Evolutionary conservation across 2,329 filamentous ascomycete species (phyloP).

Genomic region (Teratosphaeria epicoccoides): DNA sequence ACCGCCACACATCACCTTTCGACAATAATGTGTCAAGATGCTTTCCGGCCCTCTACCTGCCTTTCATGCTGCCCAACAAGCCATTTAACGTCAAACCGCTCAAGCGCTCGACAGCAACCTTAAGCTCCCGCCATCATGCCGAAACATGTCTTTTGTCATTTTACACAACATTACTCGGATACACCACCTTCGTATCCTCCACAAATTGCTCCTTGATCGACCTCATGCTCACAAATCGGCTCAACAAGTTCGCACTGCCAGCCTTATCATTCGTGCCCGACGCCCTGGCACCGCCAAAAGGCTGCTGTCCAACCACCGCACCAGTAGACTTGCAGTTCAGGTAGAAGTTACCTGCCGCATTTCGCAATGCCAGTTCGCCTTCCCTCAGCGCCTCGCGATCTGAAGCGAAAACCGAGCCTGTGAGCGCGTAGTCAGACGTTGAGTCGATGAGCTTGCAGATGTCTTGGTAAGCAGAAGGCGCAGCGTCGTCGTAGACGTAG

Average conservation of each 20-base stretch:
- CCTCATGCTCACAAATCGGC: slow-evolving; percentile 46
- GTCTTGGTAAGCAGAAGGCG: slow-evolving; percentile 42
- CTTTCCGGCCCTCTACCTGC: too few relatives aligned
- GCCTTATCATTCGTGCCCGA: slow-evolving; percentile 50
- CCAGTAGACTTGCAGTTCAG: slow-evolving; percentile 67
- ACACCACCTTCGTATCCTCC: slow-evolving; percentile 36
- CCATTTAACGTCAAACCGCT: too few relatives aligned
- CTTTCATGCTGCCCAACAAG: too few relatives aligned
- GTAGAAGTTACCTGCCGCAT: slow-evolving; percentile 75
- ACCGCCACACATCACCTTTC: too few relatives aligned
- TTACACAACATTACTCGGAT: slow-evolving; percentile 39
- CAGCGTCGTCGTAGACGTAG: slow-evolving; percentile 64
- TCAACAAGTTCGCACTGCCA: slow-evolving; percentile 41
- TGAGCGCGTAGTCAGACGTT: slow-evolving; percentile 68
- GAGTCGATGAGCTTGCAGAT: slow-evolving; percentile 56
- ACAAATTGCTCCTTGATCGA: slow-evolving; percentile 48
- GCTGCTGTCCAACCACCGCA: slow-evolving; percentile 32
- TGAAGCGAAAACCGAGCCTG: slow-evolving; percentile 63
- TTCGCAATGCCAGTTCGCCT: slow-evolving; percentile 60
- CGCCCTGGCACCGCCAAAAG: slow-evolving; percentile 43
- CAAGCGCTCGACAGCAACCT: too few relatives aligned
- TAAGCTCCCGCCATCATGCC: too few relatives aligned
- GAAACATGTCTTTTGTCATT: neutral
- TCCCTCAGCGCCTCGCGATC: slow-evolving; percentile 55
- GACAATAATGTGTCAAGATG: too few relatives aligned